Evolutionary conservation across 108 stramenopile genomes (phyloP).

Genomic region (Nitzschia sp.): DNA sequence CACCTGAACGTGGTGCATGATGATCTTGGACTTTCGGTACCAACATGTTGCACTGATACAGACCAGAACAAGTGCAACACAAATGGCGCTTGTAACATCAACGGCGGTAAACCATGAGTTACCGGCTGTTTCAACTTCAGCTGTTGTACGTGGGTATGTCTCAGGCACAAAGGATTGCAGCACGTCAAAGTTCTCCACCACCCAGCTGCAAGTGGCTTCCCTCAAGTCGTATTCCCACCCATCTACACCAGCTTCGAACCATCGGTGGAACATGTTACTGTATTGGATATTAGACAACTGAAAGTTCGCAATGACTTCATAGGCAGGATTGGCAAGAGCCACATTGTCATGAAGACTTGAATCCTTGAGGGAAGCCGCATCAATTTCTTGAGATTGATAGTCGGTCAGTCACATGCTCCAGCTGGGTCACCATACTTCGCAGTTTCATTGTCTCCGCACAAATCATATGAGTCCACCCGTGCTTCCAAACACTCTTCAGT

Average conservation of each 20-base stretch:
- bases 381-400: conserved; percentile 6
- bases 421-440: conserved; percentile 21
- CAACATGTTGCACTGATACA: neutral
- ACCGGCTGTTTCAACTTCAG: neutral
- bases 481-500: conserved; percentile 22
- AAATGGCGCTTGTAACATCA: neutral
- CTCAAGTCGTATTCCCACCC: neutral
- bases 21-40: conserved; percentile 3
- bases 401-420: conserved; percentile 30
- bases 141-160: conserved; percentile 20
- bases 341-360: too few species aligned
- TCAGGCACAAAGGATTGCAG: conserved; percentile 23
- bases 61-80: neutral
- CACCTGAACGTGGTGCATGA: conserved; percentile 34
- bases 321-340: conserved; percentile 15
- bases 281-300: conserved; percentile 3
- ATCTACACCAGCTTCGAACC: neutral
- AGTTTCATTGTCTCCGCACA: conserved; percentile 12
- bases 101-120: neutral
- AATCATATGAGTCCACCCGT: neutral
- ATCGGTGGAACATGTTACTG: conserved; percentile 1
- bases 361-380: neutral
- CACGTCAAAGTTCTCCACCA: conserved; percentile 26
- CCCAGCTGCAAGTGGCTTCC: conserved; percentile 27
- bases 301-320: conserved; percentile 9